Evolutionary conservation across 2,329 filamentous ascomycete genomes (phyloP).

Genomic region (Fusarium oligoseptatum): DNA sequence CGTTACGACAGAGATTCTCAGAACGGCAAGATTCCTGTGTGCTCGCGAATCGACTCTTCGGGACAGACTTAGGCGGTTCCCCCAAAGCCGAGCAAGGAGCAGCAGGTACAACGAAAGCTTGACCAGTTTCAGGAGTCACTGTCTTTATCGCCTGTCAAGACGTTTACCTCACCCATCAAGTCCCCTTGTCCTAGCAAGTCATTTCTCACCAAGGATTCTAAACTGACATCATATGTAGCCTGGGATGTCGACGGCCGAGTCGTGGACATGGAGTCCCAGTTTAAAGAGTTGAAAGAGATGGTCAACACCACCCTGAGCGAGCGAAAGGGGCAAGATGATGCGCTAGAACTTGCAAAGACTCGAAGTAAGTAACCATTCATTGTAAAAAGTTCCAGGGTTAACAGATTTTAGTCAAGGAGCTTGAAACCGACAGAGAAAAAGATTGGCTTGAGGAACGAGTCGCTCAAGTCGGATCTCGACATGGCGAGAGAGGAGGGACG

Average conservation of each 20-base stretch:
- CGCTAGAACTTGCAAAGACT: slow-evolving; percentile 79
- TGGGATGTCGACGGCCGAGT: slow-evolving; percentile 86
- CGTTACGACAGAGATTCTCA: slow-evolving; percentile 43
- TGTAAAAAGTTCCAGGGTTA: neutral
- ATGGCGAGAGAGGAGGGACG: slow-evolving; percentile 53
- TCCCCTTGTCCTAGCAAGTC: slow-evolving; percentile 60
- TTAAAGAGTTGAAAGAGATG: slow-evolving; percentile 77
- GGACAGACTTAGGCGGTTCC: slow-evolving; percentile 50
- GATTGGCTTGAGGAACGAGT: slow-evolving; percentile 61
- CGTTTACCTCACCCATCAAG: slow-evolving; percentile 55
- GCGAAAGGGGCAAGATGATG: slow-evolving; percentile 78
- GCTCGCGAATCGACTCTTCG: slow-evolving; percentile 31
- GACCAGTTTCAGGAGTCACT: slow-evolving; percentile 50
- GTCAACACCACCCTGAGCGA: slow-evolving; percentile 78
- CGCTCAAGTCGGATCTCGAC: slow-evolving; percentile 75
- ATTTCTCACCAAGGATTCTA: slow-evolving; percentile 82
- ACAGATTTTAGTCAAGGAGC: slow-evolving; percentile 57
- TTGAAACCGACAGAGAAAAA: slow-evolving; percentile 63
- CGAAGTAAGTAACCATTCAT: slow-evolving; percentile 69
- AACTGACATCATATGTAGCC: slow-evolving; percentile 72
- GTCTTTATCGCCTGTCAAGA: slow-evolving; percentile 50
- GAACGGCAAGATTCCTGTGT: slow-evolving; percentile 20
- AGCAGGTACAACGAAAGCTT: slow-evolving; percentile 50
- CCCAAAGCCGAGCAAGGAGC: slow-evolving; percentile 49
- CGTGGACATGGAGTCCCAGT: slow-evolving; percentile 81